Conservation (phyloP, 495 filamentous ascomycete species). For the Chlorociboria aeruginascens region DNA sequence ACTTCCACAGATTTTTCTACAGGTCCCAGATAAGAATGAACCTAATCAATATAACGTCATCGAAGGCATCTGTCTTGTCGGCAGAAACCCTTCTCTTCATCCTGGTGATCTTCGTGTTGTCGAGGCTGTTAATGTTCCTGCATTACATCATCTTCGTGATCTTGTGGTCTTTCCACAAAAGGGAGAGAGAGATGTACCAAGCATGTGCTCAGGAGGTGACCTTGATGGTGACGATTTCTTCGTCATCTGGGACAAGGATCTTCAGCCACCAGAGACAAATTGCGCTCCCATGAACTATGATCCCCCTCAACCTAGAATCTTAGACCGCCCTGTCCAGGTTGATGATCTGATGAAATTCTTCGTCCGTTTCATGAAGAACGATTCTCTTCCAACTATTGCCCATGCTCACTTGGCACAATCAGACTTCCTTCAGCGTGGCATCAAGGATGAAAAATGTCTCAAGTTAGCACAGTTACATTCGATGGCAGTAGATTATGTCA, state of each 20-base stretch:
- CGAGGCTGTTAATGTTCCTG: constrained; percentile 62
- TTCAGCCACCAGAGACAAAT: constrained; percentile 61
- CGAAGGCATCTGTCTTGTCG: constrained; percentile 68
- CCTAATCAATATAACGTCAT: constrained; percentile 46
- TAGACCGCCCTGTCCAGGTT: constrained; percentile 47
- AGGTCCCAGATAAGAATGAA: constrained; percentile 47
- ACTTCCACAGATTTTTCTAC: constrained; percentile 82
- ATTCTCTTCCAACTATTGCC: constrained; percentile 68
- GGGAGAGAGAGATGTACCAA: constrained; percentile 74
- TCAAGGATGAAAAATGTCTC: constrained; percentile 57
- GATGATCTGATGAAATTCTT: constrained; percentile 75
- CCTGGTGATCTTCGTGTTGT: constrained; percentile 89
- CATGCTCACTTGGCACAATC: constrained; percentile 71
- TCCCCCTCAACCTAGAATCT: constrained; percentile 32
- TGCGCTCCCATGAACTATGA: constrained; percentile 63
- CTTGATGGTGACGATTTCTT: constrained; percentile 94
- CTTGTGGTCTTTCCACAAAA: constrained; percentile 78
- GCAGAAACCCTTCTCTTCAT: constrained; percentile 89
- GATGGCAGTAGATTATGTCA: constrained; percentile 83
- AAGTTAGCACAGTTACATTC: constrained; percentile 76
- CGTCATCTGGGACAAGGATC: constrained; percentile 77
- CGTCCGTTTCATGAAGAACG: constrained; percentile 87
- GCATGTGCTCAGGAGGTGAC: constrained; percentile 95
- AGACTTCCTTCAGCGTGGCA: constrained; percentile 49
- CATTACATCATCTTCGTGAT: constrained; percentile 62